Percentiles rank a stretch among this genome's conserved stretches.
Conservation (phyloP, 768 basidiomycete genomes). For the Tulasnella sp. region DNA sequence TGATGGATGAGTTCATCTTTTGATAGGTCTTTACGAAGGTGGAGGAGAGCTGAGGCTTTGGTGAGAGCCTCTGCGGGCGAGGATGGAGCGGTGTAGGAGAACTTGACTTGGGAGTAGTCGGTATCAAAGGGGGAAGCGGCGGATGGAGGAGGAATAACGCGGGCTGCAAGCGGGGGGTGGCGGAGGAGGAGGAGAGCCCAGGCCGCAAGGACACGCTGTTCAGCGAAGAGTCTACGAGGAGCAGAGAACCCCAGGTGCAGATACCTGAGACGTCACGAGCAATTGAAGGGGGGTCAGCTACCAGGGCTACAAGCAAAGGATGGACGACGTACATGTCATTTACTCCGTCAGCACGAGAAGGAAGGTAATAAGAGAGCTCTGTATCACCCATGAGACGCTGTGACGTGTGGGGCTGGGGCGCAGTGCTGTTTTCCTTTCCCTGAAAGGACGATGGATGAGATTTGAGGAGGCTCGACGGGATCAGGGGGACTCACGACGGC, state of each 20-base stretch:
- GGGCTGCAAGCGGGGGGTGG: conserved; percentile 68
- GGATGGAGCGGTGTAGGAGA: conserved; percentile 42
- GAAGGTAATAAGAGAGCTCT: conserved; percentile 65
- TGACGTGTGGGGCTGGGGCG: neutral
- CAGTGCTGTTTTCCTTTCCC: neutral
- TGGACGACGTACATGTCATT: conserved; percentile 66
- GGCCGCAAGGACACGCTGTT: conserved; percentile 45
- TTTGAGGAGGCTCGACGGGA: neutral
- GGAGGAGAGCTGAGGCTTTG: conserved; percentile 48
- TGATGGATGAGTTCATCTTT: conserved; percentile 48
- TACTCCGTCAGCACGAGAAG: conserved; percentile 70
- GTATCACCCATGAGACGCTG: conserved; percentile 4
- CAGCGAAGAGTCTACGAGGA: conserved; percentile 42
- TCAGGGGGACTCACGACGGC: neutral
- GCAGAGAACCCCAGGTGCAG: conserved; percentile 69
- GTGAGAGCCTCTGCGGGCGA: conserved; percentile 45
- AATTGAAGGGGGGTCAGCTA: neutral
- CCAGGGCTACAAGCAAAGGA: neutral
- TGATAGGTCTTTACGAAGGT: conserved; percentile 40
- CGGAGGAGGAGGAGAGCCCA: conserved; percentile 70
- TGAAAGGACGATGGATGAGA: neutral
- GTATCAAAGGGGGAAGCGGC: neutral
- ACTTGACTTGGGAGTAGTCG: conserved; percentile 1
- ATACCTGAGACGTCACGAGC: neutral
- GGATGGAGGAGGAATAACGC: conserved; percentile 37